These are phyloP conservation scores for Dissophora globulifera DNA, from an alignment of 192 early-diverging fungal species.

Conservation along the genomic window DNA sequence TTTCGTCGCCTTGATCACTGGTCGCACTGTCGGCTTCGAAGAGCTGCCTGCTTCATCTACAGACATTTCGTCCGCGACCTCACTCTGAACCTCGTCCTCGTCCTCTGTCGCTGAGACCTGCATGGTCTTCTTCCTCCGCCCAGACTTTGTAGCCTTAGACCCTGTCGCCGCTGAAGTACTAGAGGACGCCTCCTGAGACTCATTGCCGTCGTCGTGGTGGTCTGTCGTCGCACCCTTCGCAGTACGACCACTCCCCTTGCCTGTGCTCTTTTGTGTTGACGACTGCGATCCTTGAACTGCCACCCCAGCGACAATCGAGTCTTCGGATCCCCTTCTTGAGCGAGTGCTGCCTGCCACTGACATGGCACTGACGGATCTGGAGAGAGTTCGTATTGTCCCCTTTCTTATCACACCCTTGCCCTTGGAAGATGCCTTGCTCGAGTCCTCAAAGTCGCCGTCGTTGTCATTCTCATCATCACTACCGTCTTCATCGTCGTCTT, in stretches of 20 bases:
- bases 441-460: neutral
- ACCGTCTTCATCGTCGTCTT: neutral
- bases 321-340: neutral
- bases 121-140: too few relatives aligned
- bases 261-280: too few relatives aligned
- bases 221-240: too few relatives aligned
- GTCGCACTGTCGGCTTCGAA: too few relatives aligned
- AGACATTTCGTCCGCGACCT: too few relatives aligned
- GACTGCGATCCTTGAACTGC: neutral
- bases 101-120: constrained; percentile 3
- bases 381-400: neutral
- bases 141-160: too few relatives aligned
- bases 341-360: neutral
- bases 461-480: neutral
- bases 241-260: too few relatives aligned
- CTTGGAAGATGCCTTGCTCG: neutral
- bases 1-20: too few relatives aligned
- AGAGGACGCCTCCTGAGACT: neutral
- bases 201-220: neutral
- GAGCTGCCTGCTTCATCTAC: too few relatives aligned
- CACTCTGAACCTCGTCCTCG: constrained; percentile 11
- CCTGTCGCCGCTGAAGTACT: neutral
- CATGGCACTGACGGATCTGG: neutral
- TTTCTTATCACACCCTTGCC: neutral
- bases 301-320: neutral